Base-by-base conservation (phyloP, 306 rosid species). In the Castanopsis chinensis region DNA sequence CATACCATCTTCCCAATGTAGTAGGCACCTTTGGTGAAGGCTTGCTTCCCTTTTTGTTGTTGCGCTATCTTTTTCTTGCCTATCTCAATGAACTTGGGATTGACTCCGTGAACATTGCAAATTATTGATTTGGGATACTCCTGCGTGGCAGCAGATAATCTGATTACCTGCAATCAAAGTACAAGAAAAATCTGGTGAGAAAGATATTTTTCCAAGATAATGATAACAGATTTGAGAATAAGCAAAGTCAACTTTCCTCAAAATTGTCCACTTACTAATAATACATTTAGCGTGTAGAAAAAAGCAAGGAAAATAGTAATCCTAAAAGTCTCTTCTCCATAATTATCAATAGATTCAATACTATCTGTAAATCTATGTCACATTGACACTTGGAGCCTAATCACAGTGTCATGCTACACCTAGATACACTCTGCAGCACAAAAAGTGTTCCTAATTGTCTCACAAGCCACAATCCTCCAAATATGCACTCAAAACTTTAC, bases 71-170 rank as follows among this genome's bases (percentile, higher is more conserved):
- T 95, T 74, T 82, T 88, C 87, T 89, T 81, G 74, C 92, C 97
- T 71, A 93, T 90, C 85, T 86, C 94, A 41, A 95, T 92, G 86
- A 95, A 95, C 78, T 84, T 95, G 57, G 99, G 99, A 87, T 93
- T 95, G 82, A 95, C 98, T 77, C 99, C 99, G 76, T 95, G 98
- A 83, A 95, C 98, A 54, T 95, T 95, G 90, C 99, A 92, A 72
- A 91, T 55, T 18, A 91, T 78, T 65, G 98, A 90, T 30, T 83
- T 89, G 12, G 88, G 71, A 80, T 95, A 95, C 32, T 95, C 96
- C 87, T 95, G 99, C 75, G 99, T 95, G 28, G 98, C 98, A 55
- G 96, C 98, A 61, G 99, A 95, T 84, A 95, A 83, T 82, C 98
- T 90, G 80, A 95, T 95, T 71, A 95, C 99, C 99, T 95, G 87